These are phyloP conservation scores for Mychonastes homosphaera DNA, from an alignment of 139 green algal genomes.

Conservation along the genomic window DNA sequence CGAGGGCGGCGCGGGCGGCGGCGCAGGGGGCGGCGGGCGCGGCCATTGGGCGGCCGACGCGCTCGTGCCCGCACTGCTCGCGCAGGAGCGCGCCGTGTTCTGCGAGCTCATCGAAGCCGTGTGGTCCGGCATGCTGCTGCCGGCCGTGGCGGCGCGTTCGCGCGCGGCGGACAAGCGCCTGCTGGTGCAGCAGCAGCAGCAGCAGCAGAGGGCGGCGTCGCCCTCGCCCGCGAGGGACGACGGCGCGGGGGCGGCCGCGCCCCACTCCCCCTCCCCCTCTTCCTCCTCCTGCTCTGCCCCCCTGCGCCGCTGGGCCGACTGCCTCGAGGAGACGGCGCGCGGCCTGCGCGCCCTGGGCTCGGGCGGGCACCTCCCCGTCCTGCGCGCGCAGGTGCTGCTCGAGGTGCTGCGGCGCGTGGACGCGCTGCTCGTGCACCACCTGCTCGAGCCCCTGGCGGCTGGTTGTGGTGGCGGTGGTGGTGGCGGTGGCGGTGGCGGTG, in stretches of 20 bases:
- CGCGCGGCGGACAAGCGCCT: not conserved
- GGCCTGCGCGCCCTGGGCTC: too few species aligned
- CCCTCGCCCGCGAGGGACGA: too few species aligned
- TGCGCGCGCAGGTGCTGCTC: conserved; percentile 46
- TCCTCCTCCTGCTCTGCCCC: too few species aligned
- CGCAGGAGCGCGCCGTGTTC: conserved; percentile 50
- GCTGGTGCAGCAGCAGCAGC: not conserved
- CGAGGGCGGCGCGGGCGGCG: conserved; percentile 2
- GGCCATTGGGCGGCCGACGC: conserved; percentile 15
- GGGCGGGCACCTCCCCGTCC: too few species aligned
- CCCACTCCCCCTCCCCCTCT: too few species aligned
- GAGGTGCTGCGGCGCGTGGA: conserved; percentile 55
- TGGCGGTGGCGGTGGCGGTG: too few species aligned
- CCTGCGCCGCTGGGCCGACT: not conserved
- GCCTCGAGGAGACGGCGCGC: not conserved
- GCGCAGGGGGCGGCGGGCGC: not conserved
- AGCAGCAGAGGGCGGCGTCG: too few species aligned
- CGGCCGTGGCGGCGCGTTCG: conserved; percentile 12
- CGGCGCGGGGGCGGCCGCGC: too few species aligned
- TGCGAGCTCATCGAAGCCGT: conserved; percentile 37
- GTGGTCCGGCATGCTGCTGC: conserved; percentile 38
- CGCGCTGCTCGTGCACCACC: conserved; percentile 48
- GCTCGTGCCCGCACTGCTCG: conserved; percentile 40
- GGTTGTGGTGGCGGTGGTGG: too few species aligned
- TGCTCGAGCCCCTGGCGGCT: conserved; percentile 15